Evolutionary conservation across 1,139 yeast genomes (phyloP), one percentile per base, ranked within the genome.

Genomic region (Yamadazyma aaseri): DNA sequence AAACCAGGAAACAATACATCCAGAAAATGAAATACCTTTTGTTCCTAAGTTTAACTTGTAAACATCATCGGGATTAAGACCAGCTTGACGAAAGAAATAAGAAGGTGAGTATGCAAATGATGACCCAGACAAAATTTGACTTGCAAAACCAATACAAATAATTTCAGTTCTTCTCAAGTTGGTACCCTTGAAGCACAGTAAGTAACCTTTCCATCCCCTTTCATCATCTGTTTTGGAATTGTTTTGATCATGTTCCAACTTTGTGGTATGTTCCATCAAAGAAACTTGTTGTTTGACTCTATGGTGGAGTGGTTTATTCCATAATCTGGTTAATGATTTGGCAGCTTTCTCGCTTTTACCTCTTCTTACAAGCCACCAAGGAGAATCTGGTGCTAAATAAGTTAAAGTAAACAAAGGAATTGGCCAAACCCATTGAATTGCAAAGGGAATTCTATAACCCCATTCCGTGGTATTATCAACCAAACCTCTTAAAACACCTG

Each of bases 401-500:
- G 56, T 52, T 17, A 55, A 58, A 8, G 55, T 30, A 17, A 52
- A 46, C 16, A 57, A 46, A 2, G 62, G 62, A 38, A 55, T 33
- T 1, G 59, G 56, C 62, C 62, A 57, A 15, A 49, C 38, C 61
- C 61, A 57, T 33, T 56, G 60, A 16, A 73, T 35, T 0, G 73
- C 78, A 49, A 67, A 71, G 1, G 79, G 78, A 17, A 72, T 53
- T 32, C 58, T 53, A 51, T 66, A 70, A 2, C 69, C 55, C 52
- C 57, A 46, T 13, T 53, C 44, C 31, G 45, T 46, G 4, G 44
- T 44, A 18, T 50, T 42, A 23, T 38, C 33, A 4, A 53, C 38
- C 32, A 55, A 41, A 6, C 63, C 71, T 34, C 60, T 60, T 34
- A 66, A 49, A 14, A 71, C 63, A 31, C 72, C 67, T 27, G 67